These are phyloP conservation scores for Thuidium tamariscinum DNA, from an alignment of 225 moss, liverwort and hornwort species.

Conservation along the genomic window DNA sequence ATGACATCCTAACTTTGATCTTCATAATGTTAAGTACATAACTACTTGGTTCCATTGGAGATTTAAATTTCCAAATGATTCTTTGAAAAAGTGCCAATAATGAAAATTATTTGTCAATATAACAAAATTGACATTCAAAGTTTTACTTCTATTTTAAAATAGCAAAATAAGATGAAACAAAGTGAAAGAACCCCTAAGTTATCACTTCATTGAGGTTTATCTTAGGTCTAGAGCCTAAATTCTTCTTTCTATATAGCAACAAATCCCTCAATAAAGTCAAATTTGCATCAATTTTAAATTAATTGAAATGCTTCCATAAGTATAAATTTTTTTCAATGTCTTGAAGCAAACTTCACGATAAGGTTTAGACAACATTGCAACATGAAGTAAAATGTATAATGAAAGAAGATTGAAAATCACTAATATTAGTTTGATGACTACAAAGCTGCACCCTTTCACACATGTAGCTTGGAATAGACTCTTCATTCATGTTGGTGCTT, in stretches of 20 bases:
- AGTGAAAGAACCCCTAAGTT: background rate
- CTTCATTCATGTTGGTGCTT: background rate
- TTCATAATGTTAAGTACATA: background rate
- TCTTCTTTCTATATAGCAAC: background rate
- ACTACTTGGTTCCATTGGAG: accelerated
- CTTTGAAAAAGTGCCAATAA: background rate
- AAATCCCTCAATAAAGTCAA: background rate
- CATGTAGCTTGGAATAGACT: background rate
- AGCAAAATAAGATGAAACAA: background rate
- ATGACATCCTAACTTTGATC: background rate
- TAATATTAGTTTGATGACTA: accelerated
- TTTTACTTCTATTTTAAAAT: background rate
- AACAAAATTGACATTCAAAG: accelerated
- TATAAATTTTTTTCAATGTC: background rate
- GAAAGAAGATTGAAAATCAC: background rate
- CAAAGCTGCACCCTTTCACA: background rate
- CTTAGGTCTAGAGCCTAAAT: background rate
- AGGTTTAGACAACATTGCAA: background rate
- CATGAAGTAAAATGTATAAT: background rate
- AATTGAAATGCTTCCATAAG: background rate
- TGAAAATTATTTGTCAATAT: background rate
- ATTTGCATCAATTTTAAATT: background rate
- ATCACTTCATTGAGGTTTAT: background rate
- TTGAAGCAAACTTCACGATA: background rate
- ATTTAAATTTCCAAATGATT: background rate